These are phyloP conservation scores for Candida yuanshanica DNA, from an alignment of 805 yeast genomes.

Conservation along the genomic window DNA sequence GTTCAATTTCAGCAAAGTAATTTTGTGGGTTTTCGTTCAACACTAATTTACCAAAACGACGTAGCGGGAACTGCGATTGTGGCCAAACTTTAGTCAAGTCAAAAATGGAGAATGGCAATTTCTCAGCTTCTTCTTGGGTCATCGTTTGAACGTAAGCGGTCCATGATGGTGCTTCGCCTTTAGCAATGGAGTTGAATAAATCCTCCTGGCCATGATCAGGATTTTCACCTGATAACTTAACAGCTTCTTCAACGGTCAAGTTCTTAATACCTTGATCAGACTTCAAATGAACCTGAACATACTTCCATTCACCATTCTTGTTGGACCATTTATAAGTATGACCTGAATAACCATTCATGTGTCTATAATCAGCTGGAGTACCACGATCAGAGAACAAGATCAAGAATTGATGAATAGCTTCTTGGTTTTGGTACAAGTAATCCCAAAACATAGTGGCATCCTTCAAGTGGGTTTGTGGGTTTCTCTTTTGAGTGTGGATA, in stretches of 20 bases:
- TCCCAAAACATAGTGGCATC: constrained; percentile 82
- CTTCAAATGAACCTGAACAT: constrained; percentile 72
- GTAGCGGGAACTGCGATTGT: constrained; percentile 76
- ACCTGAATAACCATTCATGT: constrained; percentile 82
- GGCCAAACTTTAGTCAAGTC: constrained; percentile 95
- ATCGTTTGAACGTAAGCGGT: constrained; percentile 79
- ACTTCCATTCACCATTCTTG: constrained; percentile 68
- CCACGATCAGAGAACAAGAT: constrained; percentile 76
- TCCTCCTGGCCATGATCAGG: constrained; percentile 83
- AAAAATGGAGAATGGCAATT: constrained; percentile 74
- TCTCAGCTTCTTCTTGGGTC: constrained; percentile 76
- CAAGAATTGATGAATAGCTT: constrained; percentile 70
- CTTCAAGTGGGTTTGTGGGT: constrained; percentile 73
- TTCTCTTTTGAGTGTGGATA: constrained; percentile 85
- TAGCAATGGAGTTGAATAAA: constrained; percentile 69
- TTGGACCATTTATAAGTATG: constrained; percentile 81
- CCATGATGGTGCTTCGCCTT: constrained; percentile 80
- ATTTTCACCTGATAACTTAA: constrained; percentile 60
- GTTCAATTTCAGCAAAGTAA: constrained; percentile 84
- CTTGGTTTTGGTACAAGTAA: constrained; percentile 63
- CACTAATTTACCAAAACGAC: constrained; percentile 76
- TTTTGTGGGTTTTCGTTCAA: constrained; percentile 81
- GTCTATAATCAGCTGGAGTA: constrained; percentile 69
- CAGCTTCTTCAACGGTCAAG: constrained; percentile 54
- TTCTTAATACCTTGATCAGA: constrained; percentile 56